Conservation (phyloP, 2,329 filamentous ascomycete genomes). For the Apiospora marii region DNA sequence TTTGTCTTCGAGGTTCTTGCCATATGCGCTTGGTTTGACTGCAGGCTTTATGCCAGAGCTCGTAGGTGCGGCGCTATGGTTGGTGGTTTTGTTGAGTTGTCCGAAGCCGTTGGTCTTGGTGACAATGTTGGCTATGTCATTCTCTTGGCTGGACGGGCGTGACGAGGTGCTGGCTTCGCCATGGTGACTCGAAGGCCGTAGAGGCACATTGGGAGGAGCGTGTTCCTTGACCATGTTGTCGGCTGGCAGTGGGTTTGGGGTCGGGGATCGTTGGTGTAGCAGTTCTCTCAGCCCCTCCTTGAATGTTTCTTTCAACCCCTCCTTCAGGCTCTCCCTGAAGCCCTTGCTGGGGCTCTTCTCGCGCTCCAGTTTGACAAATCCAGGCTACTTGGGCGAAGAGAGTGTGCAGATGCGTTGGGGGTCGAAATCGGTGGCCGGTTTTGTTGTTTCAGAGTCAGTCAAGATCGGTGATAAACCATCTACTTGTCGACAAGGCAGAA, state of each 20-base stretch:
- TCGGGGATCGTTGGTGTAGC: constrained; percentile 28
- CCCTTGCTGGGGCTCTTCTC: constrained; percentile 27
- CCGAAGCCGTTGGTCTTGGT: constrained; percentile 30
- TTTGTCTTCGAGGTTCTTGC: constrained; percentile 55
- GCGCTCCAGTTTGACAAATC: constrained; percentile 25
- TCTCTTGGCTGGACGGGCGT: constrained; percentile 32
- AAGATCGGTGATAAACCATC: background rate
- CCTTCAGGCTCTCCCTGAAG: constrained; percentile 30
- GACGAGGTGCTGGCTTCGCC: constrained; percentile 32
- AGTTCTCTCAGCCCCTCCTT: constrained; percentile 27
- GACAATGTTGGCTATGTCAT: constrained; percentile 29
- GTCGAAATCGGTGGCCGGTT: constrained; percentile 43
- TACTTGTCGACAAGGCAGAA: background rate
- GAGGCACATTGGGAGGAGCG: constrained; percentile 53
- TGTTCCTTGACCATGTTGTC: constrained; percentile 56
- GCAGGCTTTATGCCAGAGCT: constrained; percentile 33
- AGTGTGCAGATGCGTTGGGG: constrained; percentile 44
- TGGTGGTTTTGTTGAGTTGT: background rate
- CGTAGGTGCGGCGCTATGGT: background rate
- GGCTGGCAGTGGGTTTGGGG: constrained; percentile 20
- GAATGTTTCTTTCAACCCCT: constrained; percentile 29
- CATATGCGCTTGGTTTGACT: constrained; percentile 38
- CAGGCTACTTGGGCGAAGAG: constrained; percentile 33
- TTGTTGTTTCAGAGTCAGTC: constrained; percentile 27
- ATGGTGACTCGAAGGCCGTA: constrained; percentile 47